phyloP scores from a whole-genome alignment of 2,329 filamentous ascomycete species.

The Fusarium siculi region DNA sequence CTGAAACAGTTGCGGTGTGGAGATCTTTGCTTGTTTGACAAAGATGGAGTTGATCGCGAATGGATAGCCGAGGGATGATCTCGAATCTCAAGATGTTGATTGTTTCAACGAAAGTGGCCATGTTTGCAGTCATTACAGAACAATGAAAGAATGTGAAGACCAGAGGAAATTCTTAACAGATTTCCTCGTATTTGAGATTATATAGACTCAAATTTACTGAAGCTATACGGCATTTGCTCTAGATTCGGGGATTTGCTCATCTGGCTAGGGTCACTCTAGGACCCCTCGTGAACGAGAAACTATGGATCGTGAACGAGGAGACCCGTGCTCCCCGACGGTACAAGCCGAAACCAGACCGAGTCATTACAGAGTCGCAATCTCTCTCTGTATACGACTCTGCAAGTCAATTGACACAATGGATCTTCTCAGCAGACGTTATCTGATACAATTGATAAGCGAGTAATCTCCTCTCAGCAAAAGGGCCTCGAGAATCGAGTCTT shows the following conservation, averaged over 20 bases:
- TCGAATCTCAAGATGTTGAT: conserved; percentile 4
- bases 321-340: not conserved
- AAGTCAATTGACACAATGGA: not conserved
- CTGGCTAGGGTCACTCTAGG: not conserved
- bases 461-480: not conserved
- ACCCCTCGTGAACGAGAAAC: not conserved
- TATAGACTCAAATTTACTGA: not conserved
- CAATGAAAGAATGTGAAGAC: too few species aligned
- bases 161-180: too few species aligned
- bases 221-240: not conserved
- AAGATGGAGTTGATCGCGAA: conserved; percentile 12
- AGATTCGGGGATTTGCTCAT: not conserved
- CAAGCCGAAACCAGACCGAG: not conserved
- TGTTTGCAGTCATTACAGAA: too few species aligned
- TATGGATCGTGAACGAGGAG: not conserved
- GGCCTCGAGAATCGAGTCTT: not conserved
- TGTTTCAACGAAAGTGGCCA: not conserved
- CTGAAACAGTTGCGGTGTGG: conserved; percentile 1
- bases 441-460: not conserved
- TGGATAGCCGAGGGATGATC: conserved; percentile 14
- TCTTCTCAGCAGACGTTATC: not conserved
- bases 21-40: conserved; percentile 12
- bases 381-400: not conserved
- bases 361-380: not conserved
- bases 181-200: not conserved